Conservation (phyloP, 345 rosid genomes). For the Noccaea bulbosa region DNA sequence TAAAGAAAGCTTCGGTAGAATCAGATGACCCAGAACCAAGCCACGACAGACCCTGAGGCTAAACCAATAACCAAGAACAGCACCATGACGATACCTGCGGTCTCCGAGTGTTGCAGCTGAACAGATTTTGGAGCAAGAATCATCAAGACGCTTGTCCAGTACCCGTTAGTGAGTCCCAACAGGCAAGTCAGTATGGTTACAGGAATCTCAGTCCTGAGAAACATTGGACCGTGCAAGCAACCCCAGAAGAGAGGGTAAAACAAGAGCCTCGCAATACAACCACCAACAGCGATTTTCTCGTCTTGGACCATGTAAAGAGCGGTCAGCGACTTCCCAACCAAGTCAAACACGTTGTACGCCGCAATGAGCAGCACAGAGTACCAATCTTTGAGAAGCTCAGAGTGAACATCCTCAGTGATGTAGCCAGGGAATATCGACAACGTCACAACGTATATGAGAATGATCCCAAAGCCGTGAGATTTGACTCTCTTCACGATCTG, state of each 20-base stretch:
- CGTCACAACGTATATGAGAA: constrained; percentile 73
- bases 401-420: constrained; percentile 89
- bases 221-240: constrained; percentile 82
- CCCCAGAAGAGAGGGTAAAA: constrained; percentile 85
- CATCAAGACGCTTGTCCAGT: constrained; percentile 85
- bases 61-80: constrained; percentile 78
- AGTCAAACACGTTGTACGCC: constrained; percentile 82
- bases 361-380: constrained; percentile 74
- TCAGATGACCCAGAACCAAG: constrained; percentile 95
- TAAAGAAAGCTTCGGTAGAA: constrained; percentile 33
- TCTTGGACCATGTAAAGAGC: constrained; percentile 64
- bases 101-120: constrained; percentile 75
- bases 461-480: constrained; percentile 75
- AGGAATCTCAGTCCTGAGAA: constrained; percentile 86
- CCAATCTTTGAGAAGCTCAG: constrained; percentile 82
- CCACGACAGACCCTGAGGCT: constrained; percentile 67
- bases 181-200: constrained; percentile 73
- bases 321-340: constrained; percentile 86
- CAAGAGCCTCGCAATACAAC: constrained; percentile 72
- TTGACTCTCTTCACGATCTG: constrained; percentile 63
- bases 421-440: constrained; percentile 89
- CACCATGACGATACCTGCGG: constrained; percentile 83
- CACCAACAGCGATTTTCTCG: constrained; percentile 66
- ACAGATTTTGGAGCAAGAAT: constrained; percentile 82
- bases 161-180: constrained; percentile 86